Base-by-base conservation (phyloP, 495 filamentous ascomycete genomes). In the Venustampulla echinocandica region DNA sequence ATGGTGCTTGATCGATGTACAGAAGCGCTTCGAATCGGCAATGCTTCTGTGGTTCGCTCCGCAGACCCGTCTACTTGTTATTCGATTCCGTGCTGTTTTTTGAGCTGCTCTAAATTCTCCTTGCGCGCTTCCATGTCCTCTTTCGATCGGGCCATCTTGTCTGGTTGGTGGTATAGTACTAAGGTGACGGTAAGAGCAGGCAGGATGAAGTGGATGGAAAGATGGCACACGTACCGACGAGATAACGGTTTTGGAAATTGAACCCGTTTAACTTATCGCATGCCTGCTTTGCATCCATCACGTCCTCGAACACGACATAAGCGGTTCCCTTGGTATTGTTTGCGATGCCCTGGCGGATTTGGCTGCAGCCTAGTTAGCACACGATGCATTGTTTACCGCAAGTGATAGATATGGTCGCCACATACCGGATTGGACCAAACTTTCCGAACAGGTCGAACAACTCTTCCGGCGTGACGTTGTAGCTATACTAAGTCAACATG, bases 191-290 rank as follows among this genome's bases (percentile, higher is more conserved):
- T n/a, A 20, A 28, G 36, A 23, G 11, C 30, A 14, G 17, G 25
- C 10, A 20, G 27, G 24, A 22, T 10, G 40, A 40, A 20, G 19
- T 18, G 7, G 18, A 22, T 10, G 20, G 42, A 15, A 32, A n/a
- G n/a, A n/a, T n/a, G 14, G 9, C 19, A 3, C 13, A 77, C 87
- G 36, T 82, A 95, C 90, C 90, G 61, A 98, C 93, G 58, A 98
- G 87, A 69, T 98, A 98, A 63, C 92, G 87, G 74, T 90, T 94
- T 70, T 97, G 93, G 67, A 98, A 98, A 70, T 98, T 98, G 79
- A 93, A 98, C 61, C 92, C 92, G 70, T 98, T 97, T 61, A 98
- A 74, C 74, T 96, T 96, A 75, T 98, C 92, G 73, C 93, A 95
- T 58, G 92, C 93, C 67, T 84, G 79, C 70, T 98, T 98, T 52